These are phyloP conservation scores for Spergularia bocconei DNA, from an alignment of 148 eudicot genomes.

Conservation along the genomic window DNA sequence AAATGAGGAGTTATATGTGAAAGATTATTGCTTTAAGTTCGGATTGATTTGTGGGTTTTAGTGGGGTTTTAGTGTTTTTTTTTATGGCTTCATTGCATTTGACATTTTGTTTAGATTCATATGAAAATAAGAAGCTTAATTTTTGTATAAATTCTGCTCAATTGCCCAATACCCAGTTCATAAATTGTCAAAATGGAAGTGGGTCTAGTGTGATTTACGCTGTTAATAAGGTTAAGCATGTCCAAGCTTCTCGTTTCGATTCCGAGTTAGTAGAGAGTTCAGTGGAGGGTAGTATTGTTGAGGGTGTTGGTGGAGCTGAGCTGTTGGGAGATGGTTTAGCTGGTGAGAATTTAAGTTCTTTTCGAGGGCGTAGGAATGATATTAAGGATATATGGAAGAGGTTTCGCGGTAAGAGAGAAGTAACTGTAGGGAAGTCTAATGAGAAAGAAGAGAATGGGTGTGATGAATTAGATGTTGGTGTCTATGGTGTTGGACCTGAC, in stretches of 20 bases:
- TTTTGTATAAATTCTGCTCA: conserved; percentile 28
- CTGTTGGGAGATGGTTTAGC: conserved; percentile 16
- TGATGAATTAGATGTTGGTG: conserved; percentile 26
- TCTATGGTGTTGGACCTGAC: conserved; percentile 33
- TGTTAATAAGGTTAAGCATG: conserved; percentile 29
- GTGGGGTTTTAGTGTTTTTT: conserved; percentile 11
- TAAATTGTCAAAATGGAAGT: conserved; percentile 31
- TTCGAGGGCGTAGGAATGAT: conserved; percentile 15
- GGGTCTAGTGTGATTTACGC: conserved; percentile 33
- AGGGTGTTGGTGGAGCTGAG: conserved; percentile 11
- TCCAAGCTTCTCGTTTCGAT: conserved; percentile 43
- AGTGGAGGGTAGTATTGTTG: conserved; percentile 23
- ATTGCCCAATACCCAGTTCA: conserved; percentile 26
- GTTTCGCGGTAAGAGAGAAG: conserved; percentile 30
- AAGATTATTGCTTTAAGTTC: background rate
- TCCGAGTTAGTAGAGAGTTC: conserved; percentile 35
- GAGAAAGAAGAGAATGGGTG: conserved; percentile 14
- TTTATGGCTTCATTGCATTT: conserved; percentile 49
- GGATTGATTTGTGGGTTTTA: conserved; percentile 21
- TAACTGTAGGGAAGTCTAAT: conserved; percentile 6
- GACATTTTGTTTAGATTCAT: conserved; percentile 30
- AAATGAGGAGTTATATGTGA: conserved; percentile 9
- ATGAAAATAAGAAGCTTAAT: conserved; percentile 43
- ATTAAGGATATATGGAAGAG: conserved; percentile 42
- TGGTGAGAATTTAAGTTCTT: conserved; percentile 27